phyloP scores from a whole-genome alignment of 2,329 filamentous ascomycete genomes.

The Erysiphe pulchra region DNA sequence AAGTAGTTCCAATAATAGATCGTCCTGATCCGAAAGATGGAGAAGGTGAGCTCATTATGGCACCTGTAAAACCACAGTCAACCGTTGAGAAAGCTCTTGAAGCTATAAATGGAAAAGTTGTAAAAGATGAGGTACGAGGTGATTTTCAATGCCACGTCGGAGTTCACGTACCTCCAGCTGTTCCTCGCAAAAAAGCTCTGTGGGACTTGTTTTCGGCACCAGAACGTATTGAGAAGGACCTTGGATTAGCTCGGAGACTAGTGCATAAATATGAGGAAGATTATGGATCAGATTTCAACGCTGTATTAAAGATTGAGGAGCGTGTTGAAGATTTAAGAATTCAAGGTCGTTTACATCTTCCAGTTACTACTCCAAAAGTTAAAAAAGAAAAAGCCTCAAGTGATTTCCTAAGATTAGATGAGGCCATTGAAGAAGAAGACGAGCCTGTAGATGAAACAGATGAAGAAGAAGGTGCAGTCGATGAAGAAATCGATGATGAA shows the following conservation, averaged over 20 bases:
- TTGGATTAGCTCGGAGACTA: conserved; percentile 58
- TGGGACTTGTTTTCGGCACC: conserved; percentile 94
- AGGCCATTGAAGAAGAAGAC: conserved; percentile 34
- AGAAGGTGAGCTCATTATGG: conserved; percentile 26
- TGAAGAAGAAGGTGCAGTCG: conserved; percentile 32
- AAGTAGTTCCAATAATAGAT: conserved; percentile 38
- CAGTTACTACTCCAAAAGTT: conserved; percentile 30
- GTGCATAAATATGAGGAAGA: conserved; percentile 68
- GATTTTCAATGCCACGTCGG: conserved; percentile 97
- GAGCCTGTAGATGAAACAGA: conserved; percentile 57
- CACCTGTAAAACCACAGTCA: conserved; percentile 19
- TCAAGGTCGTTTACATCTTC: conserved; percentile 51
- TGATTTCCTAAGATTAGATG: conserved; percentile 29
- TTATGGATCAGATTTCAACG: conserved; percentile 52
- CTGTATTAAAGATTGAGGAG: conserved; percentile 57
- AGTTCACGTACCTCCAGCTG: conserved; percentile 68
- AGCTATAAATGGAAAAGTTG: conserved; percentile 92
- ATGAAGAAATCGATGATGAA: conserved; percentile 74
- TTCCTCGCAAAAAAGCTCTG: conserved; percentile 77
- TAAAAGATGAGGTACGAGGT: conserved; percentile 76
- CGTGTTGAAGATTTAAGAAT: conserved; percentile 58
- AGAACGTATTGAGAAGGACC: conserved; percentile 76
- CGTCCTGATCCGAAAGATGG: conserved; percentile 45
- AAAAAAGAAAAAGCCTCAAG: conserved; percentile 37
- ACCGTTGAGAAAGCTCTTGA: conserved; percentile 72